Base-by-base conservation (phyloP, 2,329 filamentous ascomycete genomes). In the Pseudogymnoascus sp. region DNA sequence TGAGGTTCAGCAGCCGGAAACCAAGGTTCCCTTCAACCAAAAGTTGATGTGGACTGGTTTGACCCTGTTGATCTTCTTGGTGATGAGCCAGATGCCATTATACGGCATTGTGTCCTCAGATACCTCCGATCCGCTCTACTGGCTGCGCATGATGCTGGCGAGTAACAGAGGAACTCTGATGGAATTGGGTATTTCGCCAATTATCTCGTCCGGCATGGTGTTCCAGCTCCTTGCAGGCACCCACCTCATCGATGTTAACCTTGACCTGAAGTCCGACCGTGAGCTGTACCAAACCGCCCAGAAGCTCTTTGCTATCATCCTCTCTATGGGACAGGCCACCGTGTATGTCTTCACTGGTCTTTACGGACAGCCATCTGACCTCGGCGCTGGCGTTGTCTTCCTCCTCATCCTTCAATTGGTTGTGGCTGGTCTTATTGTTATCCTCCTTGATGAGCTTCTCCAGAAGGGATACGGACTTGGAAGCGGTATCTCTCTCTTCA, bases 251-350 rank as follows among this genome's bases (percentile, higher is more conserved):
- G 95, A 99, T 77, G 93, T 99, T 83, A 97, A 99, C 86, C 90
- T 99, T 73, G 95, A 99, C 84, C 88, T 97, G 79, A 99, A 99
- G 86, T 95, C 93, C 78, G 95, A 99, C 80, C 95, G 95, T 80
- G 95, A 99, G 83, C 88, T 99, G 69, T 99, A 99, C 86, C 95
- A 99, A 84, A 99, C 93, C 68, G 95, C 96, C 64, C 95, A 99
- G 85, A 99, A 99, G 84, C 89, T 96, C 69, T 93, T 96, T 74
- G 95, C 95, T 71, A 96, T 99, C 75, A 96, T 99, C 76, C 86
- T 99, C 71, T 96, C 93, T 68, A 95, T 96, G 79, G 95, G 95
- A 71, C 96, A 96, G 77, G 93, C 93, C 74, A 96, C 93, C 72
- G 95, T 99, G 73, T 97, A 96, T 80, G 95, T 99, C 76, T 90